Evolutionary conservation across 2,329 filamentous ascomycete genomes (phyloP).

Genomic region (Arthroderma uncinatum): DNA sequence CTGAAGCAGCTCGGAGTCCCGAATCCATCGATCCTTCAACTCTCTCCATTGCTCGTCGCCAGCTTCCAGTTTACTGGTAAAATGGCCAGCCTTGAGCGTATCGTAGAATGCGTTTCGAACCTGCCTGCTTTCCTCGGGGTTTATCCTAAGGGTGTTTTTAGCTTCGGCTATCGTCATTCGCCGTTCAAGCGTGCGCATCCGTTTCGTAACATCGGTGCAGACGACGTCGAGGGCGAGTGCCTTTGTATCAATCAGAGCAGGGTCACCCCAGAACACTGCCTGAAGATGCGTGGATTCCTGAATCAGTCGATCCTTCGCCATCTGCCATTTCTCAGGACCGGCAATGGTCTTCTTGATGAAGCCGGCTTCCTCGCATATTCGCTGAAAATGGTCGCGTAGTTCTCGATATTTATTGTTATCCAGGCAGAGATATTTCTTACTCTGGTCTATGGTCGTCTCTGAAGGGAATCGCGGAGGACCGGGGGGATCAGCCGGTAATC

Average conservation of each 20-base stretch:
- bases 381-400: constrained; percentile 55
- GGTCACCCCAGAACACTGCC: constrained; percentile 48
- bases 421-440: constrained; percentile 57
- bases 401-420: constrained; percentile 53
- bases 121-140: constrained; percentile 55
- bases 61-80: constrained; percentile 62
- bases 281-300: constrained; percentile 54
- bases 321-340: constrained; percentile 62
- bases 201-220: constrained; percentile 70
- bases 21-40: constrained; percentile 58
- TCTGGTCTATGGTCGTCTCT: constrained; percentile 70
- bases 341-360: constrained; percentile 67
- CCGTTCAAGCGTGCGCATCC: constrained; percentile 54
- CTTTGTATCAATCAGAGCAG: constrained; percentile 50
- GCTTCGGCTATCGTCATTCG: constrained; percentile 64
- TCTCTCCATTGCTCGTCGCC: constrained; percentile 60
- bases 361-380: constrained; percentile 55
- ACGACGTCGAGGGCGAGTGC: constrained; percentile 65
- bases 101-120: constrained; percentile 56
- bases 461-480: constrained; percentile 66
- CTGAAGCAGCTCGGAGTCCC: constrained; percentile 45
- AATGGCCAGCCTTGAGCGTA: constrained; percentile 53
- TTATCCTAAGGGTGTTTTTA: constrained; percentile 59
- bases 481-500: constrained; percentile 55
- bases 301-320: constrained; percentile 56